A percentile compares a stretch with the other conserved stretches of the same genome.
Evolutionary conservation across 2,329 filamentous ascomycete genomes (phyloP).

Genomic region (Colletotrichum karsti): DNA sequence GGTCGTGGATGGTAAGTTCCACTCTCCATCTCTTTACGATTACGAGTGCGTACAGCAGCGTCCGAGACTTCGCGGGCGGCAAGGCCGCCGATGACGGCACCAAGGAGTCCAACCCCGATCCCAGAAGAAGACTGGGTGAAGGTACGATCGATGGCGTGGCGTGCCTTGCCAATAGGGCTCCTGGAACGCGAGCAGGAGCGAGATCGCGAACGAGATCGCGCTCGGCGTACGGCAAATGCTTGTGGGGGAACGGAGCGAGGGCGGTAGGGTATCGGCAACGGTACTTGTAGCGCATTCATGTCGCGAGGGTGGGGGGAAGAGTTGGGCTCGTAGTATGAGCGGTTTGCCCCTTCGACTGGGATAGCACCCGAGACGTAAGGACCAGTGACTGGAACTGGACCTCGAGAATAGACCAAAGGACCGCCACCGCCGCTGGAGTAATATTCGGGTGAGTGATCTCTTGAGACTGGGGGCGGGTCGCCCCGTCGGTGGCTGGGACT

Average conservation of each 20-base stretch:
- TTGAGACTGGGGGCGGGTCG: slow-evolving; percentile 26
- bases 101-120: slow-evolving; percentile 59
- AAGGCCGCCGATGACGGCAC: slow-evolving; percentile 62
- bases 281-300: slow-evolving; percentile 5
- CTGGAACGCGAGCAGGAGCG: slow-evolving; percentile 37
- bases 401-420: neutral
- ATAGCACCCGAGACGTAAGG: slow-evolving; percentile 21
- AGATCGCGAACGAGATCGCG: slow-evolving; percentile 34
- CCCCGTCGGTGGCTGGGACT: slow-evolving; percentile 34
- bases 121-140: slow-evolving; percentile 59
- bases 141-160: slow-evolving; percentile 50
- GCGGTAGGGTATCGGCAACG: slow-evolving; percentile 9
- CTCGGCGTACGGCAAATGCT: slow-evolving; percentile 12
- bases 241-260: slow-evolving; percentile 30
- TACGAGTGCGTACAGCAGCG: slow-evolving; percentile 42
- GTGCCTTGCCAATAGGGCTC: slow-evolving; percentile 50
- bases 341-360: neutral
- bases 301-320: neutral
- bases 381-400: neutral
- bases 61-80: slow-evolving; percentile 59
- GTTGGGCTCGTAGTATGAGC: slow-evolving; percentile 12
- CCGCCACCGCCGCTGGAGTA: slow-evolving; percentile 37
- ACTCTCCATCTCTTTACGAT: slow-evolving; percentile 23
- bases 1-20: slow-evolving; percentile 14
- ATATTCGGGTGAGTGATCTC: slow-evolving; percentile 40